Base-by-base conservation (phyloP, 306 rosid species). In the Hippophae rhamnoides region DNA sequence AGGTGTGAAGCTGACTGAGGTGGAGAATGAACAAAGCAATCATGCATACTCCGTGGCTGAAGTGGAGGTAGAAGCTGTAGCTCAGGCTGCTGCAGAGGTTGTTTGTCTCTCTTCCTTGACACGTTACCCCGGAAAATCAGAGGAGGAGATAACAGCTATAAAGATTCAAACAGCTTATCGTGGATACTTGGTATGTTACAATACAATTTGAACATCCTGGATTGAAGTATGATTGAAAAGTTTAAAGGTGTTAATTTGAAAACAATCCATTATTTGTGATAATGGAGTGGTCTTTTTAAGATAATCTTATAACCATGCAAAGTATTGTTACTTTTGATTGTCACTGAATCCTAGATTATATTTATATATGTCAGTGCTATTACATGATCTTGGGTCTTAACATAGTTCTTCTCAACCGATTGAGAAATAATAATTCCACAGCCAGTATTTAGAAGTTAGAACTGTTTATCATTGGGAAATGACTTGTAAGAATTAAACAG, bases 31-130 rank as follows among this genome's bases (percentile, higher is more conserved):
- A 63, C 84, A 76, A 60, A 80, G 41, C 77, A 83, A 83, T 42
- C 95, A 74, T 55, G 82, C 86, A 27, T 83, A 85, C 62, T 85
- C 96, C 0, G 84, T 76, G 12, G 95, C 89, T 5, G 88, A 96
- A 0, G 94, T 83, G 59, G 98, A 89, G 1, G 98, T 96, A 7
- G 96, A 68, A 31, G 92, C 95, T 38, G 89, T 95, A 6, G 90
- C 87, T 49, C 81, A 79, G 65, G 86, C 87, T 48, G 90, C 95
- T 1, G 95, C 81, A 3, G 92, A 74, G 81, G 87, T 71, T 46
- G 73, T 79, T 61, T 84, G 89, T 47, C 79, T 67, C 63, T 71
- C 79, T 1, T 61, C 42, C 3, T 9, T 45, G 40, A 47, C 78
- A n/a, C 65, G 57, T 48, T 49, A 23, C 62, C 41, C 45, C 6